These are phyloP conservation scores for Rusavskia elegans DNA, from an alignment of 495 filamentous ascomycete genomes.

Conservation along the genomic window DNA sequence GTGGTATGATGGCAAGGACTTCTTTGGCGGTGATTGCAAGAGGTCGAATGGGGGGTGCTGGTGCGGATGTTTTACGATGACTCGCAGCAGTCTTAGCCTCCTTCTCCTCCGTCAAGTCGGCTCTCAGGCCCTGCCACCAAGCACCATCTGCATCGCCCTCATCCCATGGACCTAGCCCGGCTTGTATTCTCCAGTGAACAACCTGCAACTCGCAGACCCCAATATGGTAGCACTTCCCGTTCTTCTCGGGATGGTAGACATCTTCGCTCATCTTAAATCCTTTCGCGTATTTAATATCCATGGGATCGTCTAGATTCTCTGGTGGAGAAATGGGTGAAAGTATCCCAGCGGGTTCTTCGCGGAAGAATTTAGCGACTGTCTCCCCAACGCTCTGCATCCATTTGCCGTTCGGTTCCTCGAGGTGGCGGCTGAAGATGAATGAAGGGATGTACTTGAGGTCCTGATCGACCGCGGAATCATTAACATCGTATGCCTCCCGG, in stretches of 20 bases:
- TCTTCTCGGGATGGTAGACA: background rate
- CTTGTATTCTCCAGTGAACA: background rate
- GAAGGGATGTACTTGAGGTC: background rate
- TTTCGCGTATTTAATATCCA: background rate
- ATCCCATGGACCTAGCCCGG: constrained; percentile 6
- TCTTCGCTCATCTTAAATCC: background rate
- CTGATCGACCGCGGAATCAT: background rate
- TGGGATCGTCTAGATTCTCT: background rate
- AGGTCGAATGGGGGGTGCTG: too few species aligned
- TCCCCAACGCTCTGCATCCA: background rate
- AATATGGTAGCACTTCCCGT: background rate
- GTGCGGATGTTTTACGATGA: too few species aligned
- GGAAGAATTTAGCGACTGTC: background rate
- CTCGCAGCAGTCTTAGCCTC: background rate
- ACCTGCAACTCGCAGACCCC: background rate
- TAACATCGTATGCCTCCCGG: background rate
- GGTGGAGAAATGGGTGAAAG: too few species aligned
- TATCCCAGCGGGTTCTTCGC: background rate
- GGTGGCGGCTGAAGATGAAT: background rate
- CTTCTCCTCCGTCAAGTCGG: constrained; percentile 3
- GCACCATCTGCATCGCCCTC: background rate
- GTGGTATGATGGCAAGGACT: too few species aligned
- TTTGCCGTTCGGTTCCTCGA: background rate
- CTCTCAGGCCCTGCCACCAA: constrained; percentile 3
- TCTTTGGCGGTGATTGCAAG: too few species aligned